These are phyloP conservation scores for Metarhizium brunneum DNA, from an alignment of 2,329 filamentous ascomycete species.

Conservation along the genomic window DNA sequence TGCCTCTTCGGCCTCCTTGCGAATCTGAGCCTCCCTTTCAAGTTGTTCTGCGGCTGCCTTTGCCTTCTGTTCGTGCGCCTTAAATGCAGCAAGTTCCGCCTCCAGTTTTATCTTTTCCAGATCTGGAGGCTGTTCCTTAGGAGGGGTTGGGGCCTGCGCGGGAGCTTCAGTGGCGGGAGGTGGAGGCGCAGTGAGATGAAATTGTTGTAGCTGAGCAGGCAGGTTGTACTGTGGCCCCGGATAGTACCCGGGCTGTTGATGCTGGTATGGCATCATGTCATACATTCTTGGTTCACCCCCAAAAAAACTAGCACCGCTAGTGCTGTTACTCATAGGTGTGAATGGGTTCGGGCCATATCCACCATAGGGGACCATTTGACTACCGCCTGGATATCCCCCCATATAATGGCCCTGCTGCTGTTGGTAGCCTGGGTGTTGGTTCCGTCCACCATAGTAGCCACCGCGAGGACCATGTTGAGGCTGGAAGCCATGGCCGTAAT, in stretches of 20 bases:
- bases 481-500: constrained; percentile 13
- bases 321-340: constrained; percentile 28
- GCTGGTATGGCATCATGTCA: constrained; percentile 43
- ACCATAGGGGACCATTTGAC: constrained; percentile 40
- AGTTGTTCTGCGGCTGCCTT: constrained; percentile 35
- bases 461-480: constrained; percentile 16
- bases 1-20: constrained; percentile 36
- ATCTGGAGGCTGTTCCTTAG: constrained; percentile 34
- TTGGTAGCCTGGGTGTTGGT: constrained; percentile 29
- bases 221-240: constrained; percentile 8
- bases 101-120: constrained; percentile 53
- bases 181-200: constrained; percentile 27
- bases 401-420: constrained; percentile 37
- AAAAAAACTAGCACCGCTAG: constrained; percentile 31
- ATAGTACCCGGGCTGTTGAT: constrained; percentile 23
- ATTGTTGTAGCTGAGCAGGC: constrained; percentile 24
- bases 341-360: constrained; percentile 33
- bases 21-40: constrained; percentile 34
- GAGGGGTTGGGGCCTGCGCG: constrained; percentile 20
- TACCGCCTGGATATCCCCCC: constrained; percentile 24
- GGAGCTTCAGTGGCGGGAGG: constrained; percentile 31
- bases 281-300: constrained; percentile 30
- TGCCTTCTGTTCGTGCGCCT: constrained; percentile 34
- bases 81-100: constrained; percentile 44
- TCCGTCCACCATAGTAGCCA: constrained; percentile 17